Conservation (phyloP, 2,329 filamentous ascomycete species). For the Talaromyces marneffei region DNA sequence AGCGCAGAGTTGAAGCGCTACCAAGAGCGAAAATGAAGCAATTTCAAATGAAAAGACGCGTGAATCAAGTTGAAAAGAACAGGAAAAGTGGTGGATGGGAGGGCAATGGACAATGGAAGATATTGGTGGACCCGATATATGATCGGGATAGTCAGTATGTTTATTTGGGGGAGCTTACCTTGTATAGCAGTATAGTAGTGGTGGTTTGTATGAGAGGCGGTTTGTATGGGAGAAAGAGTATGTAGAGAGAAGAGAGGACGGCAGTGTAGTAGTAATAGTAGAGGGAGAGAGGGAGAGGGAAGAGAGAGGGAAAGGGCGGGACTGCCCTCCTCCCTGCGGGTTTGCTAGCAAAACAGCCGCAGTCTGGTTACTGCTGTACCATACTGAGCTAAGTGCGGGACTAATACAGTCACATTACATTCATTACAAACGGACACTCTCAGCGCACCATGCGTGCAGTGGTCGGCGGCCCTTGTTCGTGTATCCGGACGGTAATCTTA, state of each 20-base stretch:
- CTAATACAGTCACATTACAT: neutral
- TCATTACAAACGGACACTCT: neutral
- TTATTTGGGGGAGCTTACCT: constrained; percentile 28
- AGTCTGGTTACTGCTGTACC: neutral
- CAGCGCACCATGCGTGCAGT: neutral
- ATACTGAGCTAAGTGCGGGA: neutral
- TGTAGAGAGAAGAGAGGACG: constrained; percentile 25
- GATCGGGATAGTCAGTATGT: neutral
- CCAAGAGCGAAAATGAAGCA: constrained; percentile 20
- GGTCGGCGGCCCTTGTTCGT: neutral
- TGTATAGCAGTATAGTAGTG: constrained; percentile 23
- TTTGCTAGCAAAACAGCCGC: neutral
- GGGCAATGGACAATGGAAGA: constrained; percentile 22
- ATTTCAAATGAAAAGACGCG: constrained; percentile 22
- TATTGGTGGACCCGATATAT: constrained; percentile 18
- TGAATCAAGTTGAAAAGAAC: constrained; percentile 12
- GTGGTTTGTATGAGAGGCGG: constrained; percentile 32
- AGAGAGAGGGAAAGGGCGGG: neutral
- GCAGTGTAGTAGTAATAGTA: constrained; percentile 27
- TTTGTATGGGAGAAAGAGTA: constrained; percentile 31
- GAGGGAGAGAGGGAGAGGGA: constrained; percentile 16
- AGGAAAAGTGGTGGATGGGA: constrained; percentile 15
- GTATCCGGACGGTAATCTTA: neutral
- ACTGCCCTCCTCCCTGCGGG: too few relatives aligned
- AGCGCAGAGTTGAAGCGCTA: constrained; percentile 18